Evolutionary conservation across 441 rosid genomes (phyloP).

Genomic region (Gossypium aridum): DNA sequence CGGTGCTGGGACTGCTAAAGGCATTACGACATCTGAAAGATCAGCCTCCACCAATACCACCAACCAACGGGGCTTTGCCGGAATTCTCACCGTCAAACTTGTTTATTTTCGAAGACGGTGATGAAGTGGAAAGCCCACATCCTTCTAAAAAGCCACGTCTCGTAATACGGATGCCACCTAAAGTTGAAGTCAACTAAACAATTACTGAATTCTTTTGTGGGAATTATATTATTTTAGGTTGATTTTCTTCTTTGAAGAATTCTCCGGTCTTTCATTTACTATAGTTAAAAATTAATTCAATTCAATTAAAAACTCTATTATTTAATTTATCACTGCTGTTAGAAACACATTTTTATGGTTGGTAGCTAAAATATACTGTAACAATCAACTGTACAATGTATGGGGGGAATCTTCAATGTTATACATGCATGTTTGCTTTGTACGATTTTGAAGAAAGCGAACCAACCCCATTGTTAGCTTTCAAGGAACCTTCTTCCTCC

Average conservation of each 20-base stretch:
- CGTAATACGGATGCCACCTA: slow-evolving; percentile 17
- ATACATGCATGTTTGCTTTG: too few relatives aligned
- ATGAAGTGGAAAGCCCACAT: slow-evolving; percentile 81
- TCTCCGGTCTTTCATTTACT: not conserved
- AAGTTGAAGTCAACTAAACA: slow-evolving; percentile 19
- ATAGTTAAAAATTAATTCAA: not conserved
- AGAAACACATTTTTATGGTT: too few relatives aligned
- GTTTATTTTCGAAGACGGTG: slow-evolving; percentile 49
- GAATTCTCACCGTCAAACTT: slow-evolving; percentile 30
- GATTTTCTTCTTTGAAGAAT: not conserved
- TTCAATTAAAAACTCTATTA: not conserved
- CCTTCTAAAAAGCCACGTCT: slow-evolving; percentile 59
- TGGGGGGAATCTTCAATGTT: too few relatives aligned
- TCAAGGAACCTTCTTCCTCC: too few relatives aligned
- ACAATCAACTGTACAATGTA: too few relatives aligned
- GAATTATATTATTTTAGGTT: not conserved
- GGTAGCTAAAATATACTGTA: too few relatives aligned
- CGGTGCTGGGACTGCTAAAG: slow-evolving; percentile 27
- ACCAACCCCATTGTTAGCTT: too few relatives aligned
- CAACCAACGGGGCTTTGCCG: slow-evolving; percentile 34
- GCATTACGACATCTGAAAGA: slow-evolving; percentile 47
- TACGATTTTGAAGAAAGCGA: too few relatives aligned
- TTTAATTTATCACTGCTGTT: too few relatives aligned
- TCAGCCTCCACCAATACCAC: slow-evolving; percentile 39
- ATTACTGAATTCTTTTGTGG: not conserved